phyloP scores from a whole-genome alignment of 75 land plant genomes.

The Larix kaempferi region DNA sequence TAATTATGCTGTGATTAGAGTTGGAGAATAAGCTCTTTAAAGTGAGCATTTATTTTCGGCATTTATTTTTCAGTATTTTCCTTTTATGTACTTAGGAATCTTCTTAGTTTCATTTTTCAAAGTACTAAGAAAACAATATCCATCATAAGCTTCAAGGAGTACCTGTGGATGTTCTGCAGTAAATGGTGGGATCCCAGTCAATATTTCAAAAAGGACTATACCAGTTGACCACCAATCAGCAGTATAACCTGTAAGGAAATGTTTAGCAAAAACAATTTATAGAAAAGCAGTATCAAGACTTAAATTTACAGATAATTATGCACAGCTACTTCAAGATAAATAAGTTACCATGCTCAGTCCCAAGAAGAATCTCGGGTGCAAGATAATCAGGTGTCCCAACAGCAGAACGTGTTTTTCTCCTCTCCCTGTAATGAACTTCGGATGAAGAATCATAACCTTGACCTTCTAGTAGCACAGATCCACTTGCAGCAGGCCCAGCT shows the following conservation, averaged over 20 bases:
- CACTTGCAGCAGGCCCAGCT: constrained; percentile 44
- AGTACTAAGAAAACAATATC: neutral
- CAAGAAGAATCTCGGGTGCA: constrained; percentile 90
- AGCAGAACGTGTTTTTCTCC: constrained; percentile 54
- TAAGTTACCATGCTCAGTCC: constrained; percentile 72
- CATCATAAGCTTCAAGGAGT: neutral
- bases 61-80: too few relatives aligned
- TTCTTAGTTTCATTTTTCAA: too few relatives aligned
- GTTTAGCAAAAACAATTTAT: neutral
- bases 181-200: constrained; percentile 88
- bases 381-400: constrained; percentile 93
- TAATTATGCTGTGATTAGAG: too few relatives aligned
- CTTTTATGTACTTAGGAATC: too few relatives aligned
- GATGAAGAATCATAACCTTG: constrained; percentile 6
- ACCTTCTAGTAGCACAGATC: constrained; percentile 25
- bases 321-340: neutral
- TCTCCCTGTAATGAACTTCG: constrained; percentile 25
- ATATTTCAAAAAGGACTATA: constrained; percentile 71
- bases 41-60: too few relatives aligned
- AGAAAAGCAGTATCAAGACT: neutral
- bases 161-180: constrained; percentile 86
- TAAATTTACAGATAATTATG: neutral
- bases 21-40: too few relatives aligned
- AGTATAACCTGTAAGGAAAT: constrained; percentile 51
- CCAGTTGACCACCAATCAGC: constrained; percentile 99